phyloP scores from a whole-genome alignment of 352 stramenopile genomes.

The Globisporangium carolinianum region DNA sequence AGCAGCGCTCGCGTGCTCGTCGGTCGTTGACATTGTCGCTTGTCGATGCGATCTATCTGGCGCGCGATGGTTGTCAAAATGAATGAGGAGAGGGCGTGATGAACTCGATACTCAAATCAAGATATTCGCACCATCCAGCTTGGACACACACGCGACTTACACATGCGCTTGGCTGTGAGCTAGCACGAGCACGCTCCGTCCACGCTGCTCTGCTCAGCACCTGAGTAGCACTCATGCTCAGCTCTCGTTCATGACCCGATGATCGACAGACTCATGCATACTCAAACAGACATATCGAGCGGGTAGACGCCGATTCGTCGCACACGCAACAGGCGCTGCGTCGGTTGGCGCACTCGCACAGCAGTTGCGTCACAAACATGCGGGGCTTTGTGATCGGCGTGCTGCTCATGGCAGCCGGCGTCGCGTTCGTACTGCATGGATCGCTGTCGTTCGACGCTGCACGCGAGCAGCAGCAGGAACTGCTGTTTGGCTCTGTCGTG shows the following conservation, averaged over 20 bases:
- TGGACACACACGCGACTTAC: no score
- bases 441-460: constrained; percentile 20
- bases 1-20: not conserved
- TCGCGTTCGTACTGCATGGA: constrained; percentile 18
- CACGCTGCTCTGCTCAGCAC: not conserved
- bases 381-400: constrained; percentile 17
- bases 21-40: not conserved
- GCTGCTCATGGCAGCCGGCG: constrained; percentile 15
- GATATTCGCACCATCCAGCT: no score
- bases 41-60: not conserved
- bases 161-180: no score
- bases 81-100: not conserved
- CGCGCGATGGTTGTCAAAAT: no score
- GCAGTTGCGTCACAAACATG: constrained; percentile 10
- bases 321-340: no score
- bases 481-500: constrained; percentile 9
- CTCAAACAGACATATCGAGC: no score
- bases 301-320: no score
- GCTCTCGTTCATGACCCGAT: no score
- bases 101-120: no score
- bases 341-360: no score
- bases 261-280: not conserved
- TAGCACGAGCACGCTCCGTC: no score
- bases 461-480: constrained; percentile 2
- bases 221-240: not conserved